Percentiles rank a stretch among this genome's conserved stretches.
Conservation (phyloP, 805 yeast species). For the Metschnikowia sp. region DNA sequence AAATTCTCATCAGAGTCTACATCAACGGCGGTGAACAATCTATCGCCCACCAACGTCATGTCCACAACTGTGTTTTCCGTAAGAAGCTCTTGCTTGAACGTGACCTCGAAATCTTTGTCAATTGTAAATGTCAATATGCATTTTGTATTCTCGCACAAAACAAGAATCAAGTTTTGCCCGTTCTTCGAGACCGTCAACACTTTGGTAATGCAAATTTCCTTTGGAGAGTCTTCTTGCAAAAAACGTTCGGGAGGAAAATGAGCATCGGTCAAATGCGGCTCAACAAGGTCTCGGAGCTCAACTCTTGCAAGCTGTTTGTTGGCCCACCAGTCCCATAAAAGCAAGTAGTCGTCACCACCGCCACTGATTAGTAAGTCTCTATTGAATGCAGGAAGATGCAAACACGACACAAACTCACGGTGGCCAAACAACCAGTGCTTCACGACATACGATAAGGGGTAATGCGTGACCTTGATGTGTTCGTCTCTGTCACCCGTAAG, state of each 20-base stretch:
- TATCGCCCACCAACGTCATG: slow-evolving; percentile 20
- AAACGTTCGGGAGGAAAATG: slow-evolving; percentile 68
- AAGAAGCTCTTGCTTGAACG: slow-evolving; percentile 29
- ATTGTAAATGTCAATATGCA: slow-evolving; percentile 39
- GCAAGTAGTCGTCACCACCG: slow-evolving; percentile 82
- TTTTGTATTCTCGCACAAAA: slow-evolving; percentile 51
- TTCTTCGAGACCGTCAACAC: slow-evolving; percentile 30
- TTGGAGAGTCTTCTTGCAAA: slow-evolving; percentile 46
- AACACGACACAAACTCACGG: slow-evolving; percentile 69
- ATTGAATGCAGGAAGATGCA: slow-evolving; percentile 55
- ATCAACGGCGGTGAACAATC: slow-evolving; percentile 28
- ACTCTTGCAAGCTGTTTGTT: slow-evolving; percentile 46
- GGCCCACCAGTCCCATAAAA: slow-evolving; percentile 75
- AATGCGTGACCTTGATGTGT: slow-evolving; percentile 81
- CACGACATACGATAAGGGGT: slow-evolving; percentile 74
- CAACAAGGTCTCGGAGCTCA: slow-evolving; percentile 41
- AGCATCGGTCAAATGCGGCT: slow-evolving; percentile 45
- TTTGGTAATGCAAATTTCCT: slow-evolving; percentile 53
- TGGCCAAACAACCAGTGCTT: slow-evolving; percentile 88
- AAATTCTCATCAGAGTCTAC: slow-evolving; percentile 27
- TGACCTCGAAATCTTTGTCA: slow-evolving; percentile 22
- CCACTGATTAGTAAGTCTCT: slow-evolving; percentile 62
- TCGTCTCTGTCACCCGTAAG: slow-evolving; percentile 93
- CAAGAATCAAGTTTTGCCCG: slow-evolving; percentile 32
- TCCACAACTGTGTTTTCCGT: slow-evolving; percentile 27